A percentile compares a stretch with the other conserved stretches of the same genome.
These are phyloP conservation scores for Yarrowia phangngaensis DNA, from an alignment of 805 yeast species.

Conservation along the genomic window DNA sequence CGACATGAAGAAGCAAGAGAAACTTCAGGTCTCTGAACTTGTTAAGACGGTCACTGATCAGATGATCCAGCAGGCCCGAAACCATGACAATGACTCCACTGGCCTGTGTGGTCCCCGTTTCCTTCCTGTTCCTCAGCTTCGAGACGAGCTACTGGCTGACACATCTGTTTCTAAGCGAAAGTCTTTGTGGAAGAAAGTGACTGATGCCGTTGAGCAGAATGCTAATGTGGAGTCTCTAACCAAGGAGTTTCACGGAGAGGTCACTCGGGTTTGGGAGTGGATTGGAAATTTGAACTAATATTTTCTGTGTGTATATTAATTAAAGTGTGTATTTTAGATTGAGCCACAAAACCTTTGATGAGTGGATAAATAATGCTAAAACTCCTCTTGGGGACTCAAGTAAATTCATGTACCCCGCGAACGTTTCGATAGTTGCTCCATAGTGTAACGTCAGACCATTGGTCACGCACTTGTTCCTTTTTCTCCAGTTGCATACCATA, in stretches of 20 bases:
- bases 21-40: conserved; percentile 10
- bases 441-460: no score
- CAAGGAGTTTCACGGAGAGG: conserved; percentile 76
- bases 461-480: no score
- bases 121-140: conserved; percentile 15
- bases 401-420: no score
- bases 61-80: conserved; percentile 4
- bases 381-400: no score
- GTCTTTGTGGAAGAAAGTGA: conserved; percentile 53
- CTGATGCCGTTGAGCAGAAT: conserved; percentile 57
- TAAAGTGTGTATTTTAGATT: neutral
- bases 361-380: no score
- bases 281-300: conserved; percentile 43
- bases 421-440: no score
- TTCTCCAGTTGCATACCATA: no score
- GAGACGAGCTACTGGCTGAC: conserved; percentile 20
- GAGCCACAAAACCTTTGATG: no score
- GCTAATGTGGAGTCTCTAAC: conserved; percentile 59
- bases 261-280: conserved; percentile 86
- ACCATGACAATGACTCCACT: neutral
- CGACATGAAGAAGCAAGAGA: conserved; percentile 12
- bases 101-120: conserved; percentile 9
- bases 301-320: neutral
- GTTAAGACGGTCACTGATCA: neutral
- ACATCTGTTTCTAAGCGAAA: conserved; percentile 2